Percentiles rank a stretch among this genome's conserved stretches.
Conservation (phyloP, 2,329 filamentous ascomycete genomes). For the Keithomyces neogunnii region DNA sequence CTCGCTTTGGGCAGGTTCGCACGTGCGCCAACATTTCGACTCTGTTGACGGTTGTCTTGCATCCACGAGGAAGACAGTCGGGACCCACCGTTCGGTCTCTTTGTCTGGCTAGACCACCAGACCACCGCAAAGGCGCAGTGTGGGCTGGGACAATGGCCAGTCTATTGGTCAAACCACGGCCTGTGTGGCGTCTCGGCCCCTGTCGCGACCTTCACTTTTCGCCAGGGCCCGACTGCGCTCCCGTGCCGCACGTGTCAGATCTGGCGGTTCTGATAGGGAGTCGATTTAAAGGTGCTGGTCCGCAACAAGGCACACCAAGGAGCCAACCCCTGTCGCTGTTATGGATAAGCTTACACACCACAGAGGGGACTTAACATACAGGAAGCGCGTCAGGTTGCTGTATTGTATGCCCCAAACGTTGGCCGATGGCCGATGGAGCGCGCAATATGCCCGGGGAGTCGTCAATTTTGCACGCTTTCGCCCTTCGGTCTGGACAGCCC, state of each 20-base stretch:
- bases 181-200: not conserved
- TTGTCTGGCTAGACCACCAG: slow-evolving; percentile 1
- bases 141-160: not conserved
- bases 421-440: too few species aligned
- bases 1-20: slow-evolving; percentile 1
- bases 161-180: not conserved
- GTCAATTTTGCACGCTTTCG: not conserved
- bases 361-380: not conserved
- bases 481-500: not conserved
- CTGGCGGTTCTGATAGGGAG: slow-evolving; percentile 1
- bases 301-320: not conserved
- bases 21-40: not conserved
- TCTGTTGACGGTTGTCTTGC: not conserved
- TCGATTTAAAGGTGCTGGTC: not conserved
- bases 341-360: not conserved
- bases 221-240: not conserved
- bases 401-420: too few species aligned
- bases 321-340: not conserved
- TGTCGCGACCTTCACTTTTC: not conserved
- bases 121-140: not conserved
- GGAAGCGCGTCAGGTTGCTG: too few species aligned
- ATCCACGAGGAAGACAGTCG: not conserved
- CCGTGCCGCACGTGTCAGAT: slow-evolving; percentile 2
- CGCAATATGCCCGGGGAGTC: not conserved
- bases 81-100: slow-evolving; percentile 3